Percentiles rank a stretch among this genome's conserved stretches.
phyloP scores from a whole-genome alignment of 2,329 filamentous ascomycete genomes.

The Aaosphaeria arxii region DNA sequence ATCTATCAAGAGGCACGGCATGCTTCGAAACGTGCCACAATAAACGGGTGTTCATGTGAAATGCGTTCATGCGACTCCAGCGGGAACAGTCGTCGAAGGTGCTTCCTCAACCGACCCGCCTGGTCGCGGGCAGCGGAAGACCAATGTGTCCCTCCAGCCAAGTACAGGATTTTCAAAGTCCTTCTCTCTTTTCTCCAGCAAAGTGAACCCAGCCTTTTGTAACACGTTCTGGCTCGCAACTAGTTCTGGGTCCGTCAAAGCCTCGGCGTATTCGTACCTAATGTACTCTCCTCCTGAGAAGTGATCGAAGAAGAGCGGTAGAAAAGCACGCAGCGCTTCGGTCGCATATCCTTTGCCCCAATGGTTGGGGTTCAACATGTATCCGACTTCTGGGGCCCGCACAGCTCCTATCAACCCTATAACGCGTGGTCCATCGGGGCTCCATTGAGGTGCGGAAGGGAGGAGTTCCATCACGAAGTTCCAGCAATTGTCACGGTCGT shows the following conservation, averaged over 20 bases:
- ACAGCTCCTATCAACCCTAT: slow-evolving; percentile 44
- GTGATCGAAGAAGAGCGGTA: slow-evolving; percentile 40
- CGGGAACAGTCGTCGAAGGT: too few relatives aligned
- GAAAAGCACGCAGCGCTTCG: slow-evolving; percentile 42
- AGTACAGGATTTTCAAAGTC: slow-evolving; percentile 37
- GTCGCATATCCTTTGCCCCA: slow-evolving; percentile 45
- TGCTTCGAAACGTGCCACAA: too few relatives aligned
- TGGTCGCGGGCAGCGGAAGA: slow-evolving; percentile 13
- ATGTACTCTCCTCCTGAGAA: slow-evolving; percentile 24
- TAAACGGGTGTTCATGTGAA: too few relatives aligned
- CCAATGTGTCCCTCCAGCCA: slow-evolving; percentile 33
- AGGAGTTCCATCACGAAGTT: slow-evolving; percentile 56
- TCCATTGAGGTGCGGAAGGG: slow-evolving; percentile 1
- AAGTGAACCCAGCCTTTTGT: slow-evolving; percentile 54
- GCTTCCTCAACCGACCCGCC: neutral
- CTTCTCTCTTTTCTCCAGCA: slow-evolving; percentile 43
- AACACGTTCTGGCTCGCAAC: slow-evolving; percentile 55
- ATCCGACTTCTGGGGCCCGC: slow-evolving; percentile 42
- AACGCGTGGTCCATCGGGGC: slow-evolving; percentile 21
- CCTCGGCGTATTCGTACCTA: slow-evolving; percentile 38
- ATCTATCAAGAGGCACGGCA: too few relatives aligned
- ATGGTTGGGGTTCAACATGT: slow-evolving; percentile 39
- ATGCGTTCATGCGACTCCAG: too few relatives aligned
- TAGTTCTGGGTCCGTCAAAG: slow-evolving; percentile 52
- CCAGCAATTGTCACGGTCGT: slow-evolving; percentile 44